Conservation (phyloP, 495 filamentous ascomycete genomes). For the Penicillium roqueforti region DNA sequence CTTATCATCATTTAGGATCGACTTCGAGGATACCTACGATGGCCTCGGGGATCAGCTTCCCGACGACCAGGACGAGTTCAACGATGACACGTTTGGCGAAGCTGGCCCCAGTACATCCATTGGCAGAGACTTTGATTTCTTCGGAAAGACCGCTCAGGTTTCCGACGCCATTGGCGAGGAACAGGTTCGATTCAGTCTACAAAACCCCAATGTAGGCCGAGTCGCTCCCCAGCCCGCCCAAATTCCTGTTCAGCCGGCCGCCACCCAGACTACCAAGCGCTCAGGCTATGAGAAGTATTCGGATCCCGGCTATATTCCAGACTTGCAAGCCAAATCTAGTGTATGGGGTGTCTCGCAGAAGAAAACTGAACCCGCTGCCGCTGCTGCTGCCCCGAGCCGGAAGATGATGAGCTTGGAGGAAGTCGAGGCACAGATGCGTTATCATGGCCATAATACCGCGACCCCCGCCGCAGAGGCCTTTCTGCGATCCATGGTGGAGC, state of each 20-base stretch:
- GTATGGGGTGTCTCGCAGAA: conserved; percentile 82
- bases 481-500: conserved; percentile 29
- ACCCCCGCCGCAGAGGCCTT: conserved; percentile 35
- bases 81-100: conserved; percentile 94
- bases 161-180: conserved; percentile 83
- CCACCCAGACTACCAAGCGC: conserved; percentile 45
- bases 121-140: conserved; percentile 97
- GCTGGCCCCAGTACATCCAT: conserved; percentile 44
- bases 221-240: conserved; percentile 27
- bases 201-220: conserved; percentile 50
- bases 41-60: conserved; percentile 88
- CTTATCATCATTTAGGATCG: conserved; percentile 50
- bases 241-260: conserved; percentile 13
- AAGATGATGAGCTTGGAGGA: conserved; percentile 97
- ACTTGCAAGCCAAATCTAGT: conserved; percentile 86
- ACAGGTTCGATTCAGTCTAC: conserved; percentile 72
- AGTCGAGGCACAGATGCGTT: conserved; percentile 89
- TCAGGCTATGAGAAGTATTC: conserved; percentile 88
- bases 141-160: conserved; percentile 83
- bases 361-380: conserved; percentile 32
- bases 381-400: conserved; percentile 12
- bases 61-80: conserved; percentile 91
- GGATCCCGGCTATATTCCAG: conserved; percentile 68
- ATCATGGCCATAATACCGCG: conserved; percentile 52
- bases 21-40: conserved; percentile 98